Evolutionary conservation across 176 grass and related monocot species (phyloP).

Genomic region (Secale cereale): DNA sequence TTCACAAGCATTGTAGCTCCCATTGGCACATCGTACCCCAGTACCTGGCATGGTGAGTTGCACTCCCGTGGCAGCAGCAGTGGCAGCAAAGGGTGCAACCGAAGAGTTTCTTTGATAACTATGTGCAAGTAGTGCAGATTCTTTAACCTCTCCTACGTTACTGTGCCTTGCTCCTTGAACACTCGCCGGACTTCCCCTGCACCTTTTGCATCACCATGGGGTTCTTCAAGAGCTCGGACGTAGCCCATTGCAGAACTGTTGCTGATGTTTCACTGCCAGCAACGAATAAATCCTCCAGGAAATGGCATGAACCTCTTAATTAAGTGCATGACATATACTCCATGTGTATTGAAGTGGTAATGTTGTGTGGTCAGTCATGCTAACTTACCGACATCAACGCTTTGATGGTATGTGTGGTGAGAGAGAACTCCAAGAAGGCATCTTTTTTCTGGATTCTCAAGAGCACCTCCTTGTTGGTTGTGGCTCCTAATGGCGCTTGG

Average conservation of each 20-base stretch:
- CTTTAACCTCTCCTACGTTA: neutral
- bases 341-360: no score
- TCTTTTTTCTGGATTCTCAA: slow-evolving; percentile 36
- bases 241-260: neutral
- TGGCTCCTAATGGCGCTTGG: neutral
- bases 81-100: slow-evolving; percentile 16
- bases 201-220: no score
- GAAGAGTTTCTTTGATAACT: slow-evolving; percentile 30
- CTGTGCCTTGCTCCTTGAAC: neutral
- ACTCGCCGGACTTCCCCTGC: no score
- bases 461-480: neutral
- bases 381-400: slow-evolving; percentile 32
- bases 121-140: slow-evolving; percentile 4
- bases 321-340: no score
- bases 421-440: neutral
- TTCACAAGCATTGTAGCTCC: no score
- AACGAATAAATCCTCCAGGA: slow-evolving; percentile 22
- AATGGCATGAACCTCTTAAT: neutral
- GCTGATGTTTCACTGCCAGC: slow-evolving; percentile 35
- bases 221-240: no score
- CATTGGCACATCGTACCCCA: no score
- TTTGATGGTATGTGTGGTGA: slow-evolving; percentile 37
- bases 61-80: slow-evolving; percentile 14
- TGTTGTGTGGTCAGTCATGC: no score
- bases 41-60: neutral